Base-by-base conservation (phyloP, 2,329 filamentous ascomycete species). In the Diplocarpon mali region DNA sequence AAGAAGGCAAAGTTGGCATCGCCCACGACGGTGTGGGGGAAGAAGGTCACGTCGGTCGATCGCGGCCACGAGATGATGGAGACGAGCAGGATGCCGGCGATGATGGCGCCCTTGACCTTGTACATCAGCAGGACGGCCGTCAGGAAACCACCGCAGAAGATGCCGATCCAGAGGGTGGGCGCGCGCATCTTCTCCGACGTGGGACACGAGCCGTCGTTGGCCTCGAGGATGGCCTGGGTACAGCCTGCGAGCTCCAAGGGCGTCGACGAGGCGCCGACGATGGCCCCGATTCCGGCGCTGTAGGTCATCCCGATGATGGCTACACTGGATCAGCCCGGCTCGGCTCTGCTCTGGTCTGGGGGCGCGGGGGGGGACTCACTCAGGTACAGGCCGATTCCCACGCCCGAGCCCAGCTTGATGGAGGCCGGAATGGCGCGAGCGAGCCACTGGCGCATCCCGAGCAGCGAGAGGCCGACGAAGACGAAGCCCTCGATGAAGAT, bases 51-150 rank as follows among this genome's bases (percentile, higher is more conserved):
- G 1, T 73, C 62, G 0, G 86, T 90, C 14, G 69, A 67, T 20
- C 87, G 76, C 0, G 87, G 87, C 87, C 87, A 94, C 8, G 85
- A 93, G 62, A 92, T 87, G 64, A 93, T 83, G 52, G 82, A 86
- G 45, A 93, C 86, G 24, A 93, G 75, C 16, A 89, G 62, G 52
- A 93, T 92, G 35, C 87, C 87, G 29, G 77, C 74, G 56, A 93
- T 88, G 56, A 94, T 83, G 42, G 87, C 87, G 48, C 86, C 86
- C 67, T 90, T 90, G 64, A 93, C 77, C 14, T 85, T 80, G 64
- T 87, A 93, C 69, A 89, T 75, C 78, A 90, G 83, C 44, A 93
- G 68, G 52, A 92, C 67, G 24, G 81, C 81, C 1, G 86, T 93
- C 35, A 93, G 65, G 52, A 93, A 73, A 48, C 86, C 85, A 35